Conservation (phyloP, 805 yeast genomes). For the Candida coleopterorum region DNA sequence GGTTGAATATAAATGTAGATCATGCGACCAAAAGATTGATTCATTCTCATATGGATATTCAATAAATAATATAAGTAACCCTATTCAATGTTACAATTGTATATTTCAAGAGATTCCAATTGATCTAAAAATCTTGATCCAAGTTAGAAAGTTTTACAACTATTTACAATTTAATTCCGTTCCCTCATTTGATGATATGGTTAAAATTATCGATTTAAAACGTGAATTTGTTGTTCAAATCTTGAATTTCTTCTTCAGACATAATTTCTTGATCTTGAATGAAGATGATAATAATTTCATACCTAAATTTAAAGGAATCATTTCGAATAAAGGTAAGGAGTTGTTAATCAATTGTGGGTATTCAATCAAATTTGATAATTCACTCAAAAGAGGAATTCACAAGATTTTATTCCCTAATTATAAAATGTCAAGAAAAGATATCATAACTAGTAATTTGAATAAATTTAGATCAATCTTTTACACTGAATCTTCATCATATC, state of each 20-base stretch:
- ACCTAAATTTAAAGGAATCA: conserved; percentile 11
- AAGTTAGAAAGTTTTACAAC: conserved; percentile 30
- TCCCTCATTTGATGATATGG: conserved; percentile 10
- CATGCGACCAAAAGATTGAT: conserved; percentile 28
- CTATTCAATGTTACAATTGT: conserved; percentile 13
- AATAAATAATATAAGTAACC: not conserved
- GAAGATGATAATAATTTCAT: conserved; percentile 7
- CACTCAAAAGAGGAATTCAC: not conserved
- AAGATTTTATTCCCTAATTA: conserved; percentile 10
- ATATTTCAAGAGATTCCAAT: conserved; percentile 19
- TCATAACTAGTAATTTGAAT: conserved; percentile 5
- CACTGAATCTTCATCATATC: not conserved
- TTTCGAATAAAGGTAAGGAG: conserved; percentile 9
- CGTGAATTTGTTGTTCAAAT: not conserved
- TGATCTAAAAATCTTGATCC: conserved; percentile 25
- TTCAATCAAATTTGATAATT: no score
- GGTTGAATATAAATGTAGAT: conserved; percentile 15
- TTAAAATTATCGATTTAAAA: conserved; percentile 7
- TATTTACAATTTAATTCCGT: conserved; percentile 15
- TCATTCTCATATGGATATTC: conserved; percentile 28
- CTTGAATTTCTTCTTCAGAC: conserved; percentile 12
- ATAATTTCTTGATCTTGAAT: conserved; percentile 10
- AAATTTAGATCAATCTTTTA: conserved; percentile 6
- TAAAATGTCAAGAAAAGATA: not conserved
- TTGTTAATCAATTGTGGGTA: no score